Evolutionary conservation across 1,284 basidiomycete species (phyloP).

Genomic region (Trichosporon inkin): DNA sequence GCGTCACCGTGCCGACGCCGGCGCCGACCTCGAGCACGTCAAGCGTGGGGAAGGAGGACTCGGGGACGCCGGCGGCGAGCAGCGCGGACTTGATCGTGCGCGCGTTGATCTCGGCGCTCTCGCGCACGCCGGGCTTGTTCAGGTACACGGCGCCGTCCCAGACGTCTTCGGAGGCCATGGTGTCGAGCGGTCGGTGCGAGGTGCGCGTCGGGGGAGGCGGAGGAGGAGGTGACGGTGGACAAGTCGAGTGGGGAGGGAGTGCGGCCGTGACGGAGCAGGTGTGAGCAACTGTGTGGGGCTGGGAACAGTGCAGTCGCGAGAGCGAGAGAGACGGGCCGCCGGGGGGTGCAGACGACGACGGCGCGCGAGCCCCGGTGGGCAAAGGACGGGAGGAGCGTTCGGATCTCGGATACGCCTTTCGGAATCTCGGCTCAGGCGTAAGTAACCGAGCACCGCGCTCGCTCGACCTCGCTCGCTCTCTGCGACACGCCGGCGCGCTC

Average conservation of each 20-base stretch:
- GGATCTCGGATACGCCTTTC: no score
- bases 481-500: no score
- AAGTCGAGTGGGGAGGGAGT: not conserved
- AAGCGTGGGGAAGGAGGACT: slow-evolving; percentile 11
- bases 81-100: slow-evolving; percentile 25
- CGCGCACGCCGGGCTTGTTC: slow-evolving; percentile 26
- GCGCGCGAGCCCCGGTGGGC: no score
- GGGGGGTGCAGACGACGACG: no score
- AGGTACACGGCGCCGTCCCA: slow-evolving; percentile 40
- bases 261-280: not conserved
- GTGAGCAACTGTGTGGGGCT: not conserved
- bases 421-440: no score
- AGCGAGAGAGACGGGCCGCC: no score
- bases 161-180: slow-evolving; percentile 19
- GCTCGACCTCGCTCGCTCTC: no score
- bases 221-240: not conserved
- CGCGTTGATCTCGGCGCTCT: slow-evolving; percentile 12
- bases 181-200: not conserved
- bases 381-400: no score
- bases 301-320: no score
- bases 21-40: slow-evolving; percentile 39
- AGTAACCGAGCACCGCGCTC: no score
- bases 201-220: not conserved
- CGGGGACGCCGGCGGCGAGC: slow-evolving; percentile 15
- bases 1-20: slow-evolving; percentile 39